Evolutionary conservation across 2,329 filamentous ascomycete genomes (phyloP).

Genomic region (Verticillium isaacii): DNA sequence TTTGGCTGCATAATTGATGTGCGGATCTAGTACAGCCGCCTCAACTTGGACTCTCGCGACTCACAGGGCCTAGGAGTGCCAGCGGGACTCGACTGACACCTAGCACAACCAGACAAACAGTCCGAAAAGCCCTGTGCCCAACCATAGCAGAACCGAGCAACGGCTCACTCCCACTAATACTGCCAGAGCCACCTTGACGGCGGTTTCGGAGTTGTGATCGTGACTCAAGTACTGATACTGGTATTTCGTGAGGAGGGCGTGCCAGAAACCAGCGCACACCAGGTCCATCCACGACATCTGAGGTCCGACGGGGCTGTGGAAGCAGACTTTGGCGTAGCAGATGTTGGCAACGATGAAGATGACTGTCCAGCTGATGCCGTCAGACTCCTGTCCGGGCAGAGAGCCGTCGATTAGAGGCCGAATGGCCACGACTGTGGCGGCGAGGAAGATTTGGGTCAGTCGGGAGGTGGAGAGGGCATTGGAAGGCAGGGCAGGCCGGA

Average conservation of each 20-base stretch:
- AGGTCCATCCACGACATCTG: neutral
- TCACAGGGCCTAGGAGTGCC: too few relatives aligned
- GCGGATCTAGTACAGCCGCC: too few relatives aligned
- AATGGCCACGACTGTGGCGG: neutral
- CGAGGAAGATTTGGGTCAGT: neutral
- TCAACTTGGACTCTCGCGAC: too few relatives aligned
- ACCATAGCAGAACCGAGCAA: neutral
- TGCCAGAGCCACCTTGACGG: neutral
- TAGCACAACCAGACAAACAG: neutral
- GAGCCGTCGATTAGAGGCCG: neutral
- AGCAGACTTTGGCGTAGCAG: neutral
- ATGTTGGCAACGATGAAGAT: neutral
- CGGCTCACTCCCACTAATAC: neutral
- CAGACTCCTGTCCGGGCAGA: neutral
- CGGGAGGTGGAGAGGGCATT: neutral
- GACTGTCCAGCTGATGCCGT: neutral
- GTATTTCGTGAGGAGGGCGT: neutral
- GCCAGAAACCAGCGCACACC: neutral
- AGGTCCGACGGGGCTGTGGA: neutral
- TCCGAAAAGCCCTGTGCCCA: neutral
- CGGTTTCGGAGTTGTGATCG: too few relatives aligned
- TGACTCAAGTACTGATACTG: neutral
- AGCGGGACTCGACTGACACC: too few relatives aligned
- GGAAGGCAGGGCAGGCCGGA: neutral
- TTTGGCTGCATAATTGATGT: too few relatives aligned